These are phyloP conservation scores for Saccharomyces mikatae DNA, from an alignment of 805 yeast species.

Conservation along the genomic window DNA sequence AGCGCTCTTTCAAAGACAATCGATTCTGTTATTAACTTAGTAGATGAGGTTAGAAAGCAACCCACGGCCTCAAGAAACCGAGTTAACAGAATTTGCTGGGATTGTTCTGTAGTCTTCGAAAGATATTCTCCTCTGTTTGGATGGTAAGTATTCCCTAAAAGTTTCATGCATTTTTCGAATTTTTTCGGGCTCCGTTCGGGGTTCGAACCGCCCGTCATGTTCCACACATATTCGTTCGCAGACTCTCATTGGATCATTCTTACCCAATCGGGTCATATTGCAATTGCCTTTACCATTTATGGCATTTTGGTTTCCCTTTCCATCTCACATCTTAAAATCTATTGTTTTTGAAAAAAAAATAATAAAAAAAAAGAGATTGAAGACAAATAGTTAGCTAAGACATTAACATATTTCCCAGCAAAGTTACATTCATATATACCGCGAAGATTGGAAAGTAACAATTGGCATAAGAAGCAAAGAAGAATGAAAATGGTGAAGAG, in stretches of 20 bases:
- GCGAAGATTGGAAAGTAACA: neutral
- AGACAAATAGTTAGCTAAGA: neutral
- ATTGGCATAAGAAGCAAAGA: neutral
- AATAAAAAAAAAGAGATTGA: conserved; percentile 1
- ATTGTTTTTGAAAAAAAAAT: neutral
- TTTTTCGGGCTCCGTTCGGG: neutral
- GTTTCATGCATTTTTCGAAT: neutral
- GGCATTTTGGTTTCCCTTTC: neutral
- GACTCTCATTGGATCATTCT: neutral
- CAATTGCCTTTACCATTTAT: neutral
- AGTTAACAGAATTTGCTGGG: neutral
- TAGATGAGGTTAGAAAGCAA: neutral
- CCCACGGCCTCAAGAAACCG: neutral
- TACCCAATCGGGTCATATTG: neutral
- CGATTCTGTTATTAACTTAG: neutral
- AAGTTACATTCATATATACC: neutral
- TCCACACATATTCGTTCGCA: neutral
- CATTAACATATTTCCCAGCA: neutral
- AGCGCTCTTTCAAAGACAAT: neutral
- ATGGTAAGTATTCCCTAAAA: neutral
- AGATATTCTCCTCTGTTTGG: neutral
- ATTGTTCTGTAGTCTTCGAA: neutral
- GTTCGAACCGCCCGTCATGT: neutral
- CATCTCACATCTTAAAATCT: neutral
- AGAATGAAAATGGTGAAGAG: neutral